phyloP scores from a whole-genome alignment of 1,284 basidiomycete species.

The Microbotryomycetes sp. region DNA sequence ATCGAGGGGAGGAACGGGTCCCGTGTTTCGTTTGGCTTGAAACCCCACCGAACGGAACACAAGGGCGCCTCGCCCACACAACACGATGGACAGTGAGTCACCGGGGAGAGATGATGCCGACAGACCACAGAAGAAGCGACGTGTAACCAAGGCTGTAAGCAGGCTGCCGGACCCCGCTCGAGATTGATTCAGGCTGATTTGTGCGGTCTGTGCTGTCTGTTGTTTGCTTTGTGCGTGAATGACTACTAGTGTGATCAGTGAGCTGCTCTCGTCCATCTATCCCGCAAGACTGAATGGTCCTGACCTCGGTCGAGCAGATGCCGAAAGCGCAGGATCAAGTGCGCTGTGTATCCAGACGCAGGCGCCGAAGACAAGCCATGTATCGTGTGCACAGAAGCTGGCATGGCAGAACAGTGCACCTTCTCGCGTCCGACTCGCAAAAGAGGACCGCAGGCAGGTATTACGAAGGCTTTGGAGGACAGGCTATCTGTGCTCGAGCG shows the following conservation, averaged over 20 bases:
- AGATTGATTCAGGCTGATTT: not conserved
- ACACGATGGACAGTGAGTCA: constrained; percentile 9
- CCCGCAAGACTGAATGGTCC: not conserved
- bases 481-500: constrained; percentile 12
- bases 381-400: constrained; percentile 23
- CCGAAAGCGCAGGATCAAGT: constrained; percentile 22
- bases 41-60: not conserved
- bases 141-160: constrained; percentile 25
- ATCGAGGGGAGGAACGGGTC: no score
- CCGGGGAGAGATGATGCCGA: no score
- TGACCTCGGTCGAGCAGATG: not conserved
- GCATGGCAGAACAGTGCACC: constrained; percentile 11
- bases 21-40: no score
- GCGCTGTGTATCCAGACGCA: constrained; percentile 9
- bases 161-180: constrained; percentile 5
- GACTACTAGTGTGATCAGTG: constrained; percentile 4
- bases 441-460: constrained; percentile 24
- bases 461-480: constrained; percentile 15
- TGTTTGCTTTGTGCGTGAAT: not conserved
- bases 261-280: not conserved
- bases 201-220: not conserved
- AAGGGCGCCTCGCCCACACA: not conserved
- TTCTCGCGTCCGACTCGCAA: constrained; percentile 23
- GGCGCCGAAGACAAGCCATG: constrained; percentile 18
- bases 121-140: constrained; percentile 17